These are phyloP conservation scores for Truncatella angustata DNA, from an alignment of 2,329 filamentous ascomycete species.

Conservation along the genomic window DNA sequence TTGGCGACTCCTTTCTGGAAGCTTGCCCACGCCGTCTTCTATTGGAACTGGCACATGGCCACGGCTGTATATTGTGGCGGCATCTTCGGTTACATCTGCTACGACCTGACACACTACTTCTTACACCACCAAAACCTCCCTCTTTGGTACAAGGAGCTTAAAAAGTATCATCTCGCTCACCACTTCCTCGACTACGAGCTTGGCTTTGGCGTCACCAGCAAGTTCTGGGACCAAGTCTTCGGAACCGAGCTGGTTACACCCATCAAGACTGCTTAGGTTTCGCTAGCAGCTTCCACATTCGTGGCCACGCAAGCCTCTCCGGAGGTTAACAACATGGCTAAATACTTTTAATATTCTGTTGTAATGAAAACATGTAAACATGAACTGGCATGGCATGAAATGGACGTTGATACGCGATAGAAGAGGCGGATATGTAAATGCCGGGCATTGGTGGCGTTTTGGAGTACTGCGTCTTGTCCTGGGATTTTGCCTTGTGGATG, in stretches of 20 bases:
- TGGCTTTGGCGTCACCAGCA: conserved; percentile 93
- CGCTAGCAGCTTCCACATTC: background rate
- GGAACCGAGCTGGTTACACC: conserved; percentile 71
- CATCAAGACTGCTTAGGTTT: conserved; percentile 28
- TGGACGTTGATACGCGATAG: too few species aligned
- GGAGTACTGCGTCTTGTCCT: too few species aligned
- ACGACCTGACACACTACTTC: conserved; percentile 98
- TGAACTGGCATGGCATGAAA: background rate
- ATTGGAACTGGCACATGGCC: conserved; percentile 80
- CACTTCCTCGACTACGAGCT: conserved; percentile 98
- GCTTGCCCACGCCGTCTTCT: conserved; percentile 79
- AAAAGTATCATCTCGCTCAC: conserved; percentile 96
- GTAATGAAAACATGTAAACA: conserved; percentile 3
- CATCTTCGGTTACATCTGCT: conserved; percentile 93
- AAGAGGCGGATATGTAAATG: too few species aligned
- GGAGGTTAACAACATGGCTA: background rate
- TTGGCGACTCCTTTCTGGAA: conserved; percentile 92
- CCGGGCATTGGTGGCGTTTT: too few species aligned
- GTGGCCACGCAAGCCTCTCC: background rate
- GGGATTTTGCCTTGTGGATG: too few species aligned
- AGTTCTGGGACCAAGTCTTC: conserved; percentile 93
- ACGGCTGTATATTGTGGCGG: conserved; percentile 81
- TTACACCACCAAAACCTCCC: conserved; percentile 93
- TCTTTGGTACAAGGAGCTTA: conserved; percentile 83
- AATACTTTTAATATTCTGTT: background rate